Percentiles rank a stretch among this genome's conserved stretches.
Conservation (phyloP, 108 stramenopile species). For the Pseudonitzschia multiseries region DNA sequence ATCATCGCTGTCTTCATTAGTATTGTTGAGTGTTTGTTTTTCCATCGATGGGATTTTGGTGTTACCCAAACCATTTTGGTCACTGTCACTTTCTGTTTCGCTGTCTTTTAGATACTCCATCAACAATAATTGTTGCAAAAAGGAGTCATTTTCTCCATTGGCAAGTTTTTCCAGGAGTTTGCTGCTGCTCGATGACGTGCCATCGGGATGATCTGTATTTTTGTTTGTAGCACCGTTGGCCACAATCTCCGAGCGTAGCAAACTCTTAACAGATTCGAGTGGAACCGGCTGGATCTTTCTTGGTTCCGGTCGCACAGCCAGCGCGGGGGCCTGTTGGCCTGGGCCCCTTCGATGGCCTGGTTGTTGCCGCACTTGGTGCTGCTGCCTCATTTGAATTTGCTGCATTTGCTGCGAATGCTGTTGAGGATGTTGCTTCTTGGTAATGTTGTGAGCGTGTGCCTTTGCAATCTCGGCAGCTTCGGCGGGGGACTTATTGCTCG, state of each 20-base stretch:
- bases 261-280: slow-evolving; percentile 32
- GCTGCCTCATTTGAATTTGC: slow-evolving; percentile 41
- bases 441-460: slow-evolving; percentile 37
- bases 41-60: too few relatives aligned
- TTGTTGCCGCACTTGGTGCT: slow-evolving; percentile 42
- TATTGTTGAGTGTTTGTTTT: not conserved
- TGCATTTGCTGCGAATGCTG: slow-evolving; percentile 40
- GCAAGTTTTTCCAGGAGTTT: slow-evolving; percentile 27
- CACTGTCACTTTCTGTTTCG: not conserved
- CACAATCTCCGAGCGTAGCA: slow-evolving; percentile 27
- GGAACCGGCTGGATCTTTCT: slow-evolving; percentile 29
- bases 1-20: not conserved
- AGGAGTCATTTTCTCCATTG: slow-evolving; percentile 47
- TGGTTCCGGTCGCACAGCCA: slow-evolving; percentile 31
- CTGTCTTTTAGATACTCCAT: slow-evolving; percentile 39
- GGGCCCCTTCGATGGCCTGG: slow-evolving; percentile 15
- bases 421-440: slow-evolving; percentile 35
- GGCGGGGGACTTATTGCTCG: slow-evolving; percentile 47
- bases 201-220: not conserved
- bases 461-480: slow-evolving; percentile 52
- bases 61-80: not conserved
- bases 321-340: slow-evolving; percentile 9
- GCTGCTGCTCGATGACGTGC: not conserved
- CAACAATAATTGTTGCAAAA: slow-evolving; percentile 49
- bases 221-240: not conserved